These are phyloP conservation scores for Nicotiana benthamiana DNA, from an alignment of 257 asterid genomes.

Conservation along the genomic window DNA sequence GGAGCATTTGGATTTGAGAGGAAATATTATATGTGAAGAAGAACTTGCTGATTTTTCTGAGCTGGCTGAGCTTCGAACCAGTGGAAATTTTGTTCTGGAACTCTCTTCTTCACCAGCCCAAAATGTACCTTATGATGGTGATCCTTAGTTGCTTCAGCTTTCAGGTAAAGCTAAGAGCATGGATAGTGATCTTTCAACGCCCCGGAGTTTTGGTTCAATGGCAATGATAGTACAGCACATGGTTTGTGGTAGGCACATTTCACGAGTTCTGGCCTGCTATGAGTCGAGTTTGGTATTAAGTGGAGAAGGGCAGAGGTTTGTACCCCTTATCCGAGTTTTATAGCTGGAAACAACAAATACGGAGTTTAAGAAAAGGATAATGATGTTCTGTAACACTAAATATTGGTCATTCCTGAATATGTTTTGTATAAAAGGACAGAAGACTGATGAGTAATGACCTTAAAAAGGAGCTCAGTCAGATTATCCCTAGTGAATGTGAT, in stretches of 20 bases:
- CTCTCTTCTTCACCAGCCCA: slow-evolving; percentile 25
- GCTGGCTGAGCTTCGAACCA: slow-evolving; percentile 35
- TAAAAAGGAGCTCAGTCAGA: no score
- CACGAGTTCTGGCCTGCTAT: not conserved
- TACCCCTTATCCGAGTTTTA: not conserved
- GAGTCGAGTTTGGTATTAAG: not conserved
- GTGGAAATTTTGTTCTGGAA: slow-evolving; percentile 35
- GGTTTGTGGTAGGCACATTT: not conserved
- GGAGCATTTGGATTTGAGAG: slow-evolving; percentile 72
- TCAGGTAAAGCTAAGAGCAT: not conserved
- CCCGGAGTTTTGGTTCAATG: not conserved
- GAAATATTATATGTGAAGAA: slow-evolving; percentile 37
- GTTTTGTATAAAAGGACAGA: no score
- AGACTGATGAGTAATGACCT: no score
- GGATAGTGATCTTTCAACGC: not conserved
- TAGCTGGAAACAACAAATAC: no score
- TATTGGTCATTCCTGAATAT: no score
- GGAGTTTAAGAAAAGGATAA: no score
- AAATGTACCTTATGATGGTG: slow-evolving; percentile 55
- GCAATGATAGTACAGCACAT: not conserved
- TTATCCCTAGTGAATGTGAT: no score
- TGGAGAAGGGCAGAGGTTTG: not conserved
- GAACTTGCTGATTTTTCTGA: slow-evolving; percentile 23
- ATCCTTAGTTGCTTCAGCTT: slow-evolving; percentile 40
- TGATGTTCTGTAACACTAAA: no score